A percentile compares a stretch with the other conserved stretches of the same genome.
phyloP scores from a whole-genome alignment of 805 yeast species.

The Yarrowia sp. region DNA sequence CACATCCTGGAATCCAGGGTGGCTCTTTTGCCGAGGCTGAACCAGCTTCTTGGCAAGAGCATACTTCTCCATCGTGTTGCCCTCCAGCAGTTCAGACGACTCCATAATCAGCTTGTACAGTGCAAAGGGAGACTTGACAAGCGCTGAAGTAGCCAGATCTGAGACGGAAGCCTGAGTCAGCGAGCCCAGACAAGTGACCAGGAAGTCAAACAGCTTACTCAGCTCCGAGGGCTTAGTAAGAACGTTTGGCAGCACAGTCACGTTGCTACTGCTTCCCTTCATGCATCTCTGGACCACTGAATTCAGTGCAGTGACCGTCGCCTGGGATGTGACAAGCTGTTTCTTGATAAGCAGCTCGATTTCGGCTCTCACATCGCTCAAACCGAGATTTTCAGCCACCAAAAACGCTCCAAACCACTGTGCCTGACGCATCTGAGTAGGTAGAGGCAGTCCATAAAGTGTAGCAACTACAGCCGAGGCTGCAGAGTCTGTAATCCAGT shows the following conservation, averaged over 20 bases:
- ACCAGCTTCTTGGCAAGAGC: constrained; percentile 37
- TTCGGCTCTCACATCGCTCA: neutral
- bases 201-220: neutral
- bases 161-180: neutral
- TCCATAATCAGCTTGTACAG: constrained; percentile 37
- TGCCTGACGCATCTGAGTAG: neutral
- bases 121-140: constrained; percentile 36
- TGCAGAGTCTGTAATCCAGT: neutral
- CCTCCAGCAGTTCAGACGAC: constrained; percentile 33
- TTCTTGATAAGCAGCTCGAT: neutral
- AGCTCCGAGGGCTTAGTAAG: neutral
- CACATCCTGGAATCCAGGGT: constrained; percentile 35
- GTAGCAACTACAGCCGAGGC: neutral
- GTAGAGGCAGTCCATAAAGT: constrained; percentile 10
- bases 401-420: constrained; percentile 2
- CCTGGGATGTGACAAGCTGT: neutral
- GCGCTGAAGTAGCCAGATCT: constrained; percentile 28
- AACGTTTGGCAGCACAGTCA: neutral
- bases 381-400: neutral
- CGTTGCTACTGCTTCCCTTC: neutral
- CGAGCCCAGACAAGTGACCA: neutral
- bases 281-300: neutral
- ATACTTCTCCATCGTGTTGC: constrained; percentile 38
- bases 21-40: constrained; percentile 32
- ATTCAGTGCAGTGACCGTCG: neutral